Base-by-base conservation (phyloP, 1,139 yeast genomes). In the Candida gigantensis region DNA sequence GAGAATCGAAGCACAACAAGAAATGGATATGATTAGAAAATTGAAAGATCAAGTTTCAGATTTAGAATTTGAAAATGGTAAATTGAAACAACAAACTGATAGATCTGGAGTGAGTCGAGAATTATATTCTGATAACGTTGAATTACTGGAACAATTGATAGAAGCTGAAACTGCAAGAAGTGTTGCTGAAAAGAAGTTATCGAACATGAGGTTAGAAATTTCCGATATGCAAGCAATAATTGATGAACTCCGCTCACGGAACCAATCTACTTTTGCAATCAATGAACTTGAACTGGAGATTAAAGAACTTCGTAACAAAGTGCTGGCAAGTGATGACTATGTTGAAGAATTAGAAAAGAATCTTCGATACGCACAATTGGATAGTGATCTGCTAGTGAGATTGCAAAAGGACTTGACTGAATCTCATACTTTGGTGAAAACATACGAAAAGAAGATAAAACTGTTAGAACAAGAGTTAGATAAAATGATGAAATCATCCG, bases 81-180 rank as follows among this genome's bases (percentile, higher is more conserved):
- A 13, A 17, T 32, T 32, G 17, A 32, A 26, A 15, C 36, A 24
- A 13, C 27, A 32, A 23, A 17, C 21, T 6, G 28, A 35, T 6
- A 18, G 12, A 13, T 14, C 18, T 12, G 14, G 21, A 10, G 27
- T 32, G 18, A 13, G 20, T 3, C 31, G 24, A 25, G 33, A 35
- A 15, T 15, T 37, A 8, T 28, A 28, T 16, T 19, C 14, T 8
- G 41, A 38, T 8, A 35, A 38, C 24, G 28, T 35, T 29, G 34
- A 21, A 9, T 27, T 29, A 11, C 28, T 18, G 10, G 37, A 40
- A 4, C 32, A 24, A 25, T 20, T 32, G 13, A 30, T 10, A 15
- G 25, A 39, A 14, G 17, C 26, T 11, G 37, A 34, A 20, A 18
- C 21, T 24, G 33, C 30, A 4, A 26, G 32, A 19, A 9, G 10